A percentile compares a stretch with the other conserved stretches of the same genome.
These are phyloP conservation scores for Protea cynaroides DNA, from an alignment of 164 flowering plant genomes.

Conservation along the genomic window DNA sequence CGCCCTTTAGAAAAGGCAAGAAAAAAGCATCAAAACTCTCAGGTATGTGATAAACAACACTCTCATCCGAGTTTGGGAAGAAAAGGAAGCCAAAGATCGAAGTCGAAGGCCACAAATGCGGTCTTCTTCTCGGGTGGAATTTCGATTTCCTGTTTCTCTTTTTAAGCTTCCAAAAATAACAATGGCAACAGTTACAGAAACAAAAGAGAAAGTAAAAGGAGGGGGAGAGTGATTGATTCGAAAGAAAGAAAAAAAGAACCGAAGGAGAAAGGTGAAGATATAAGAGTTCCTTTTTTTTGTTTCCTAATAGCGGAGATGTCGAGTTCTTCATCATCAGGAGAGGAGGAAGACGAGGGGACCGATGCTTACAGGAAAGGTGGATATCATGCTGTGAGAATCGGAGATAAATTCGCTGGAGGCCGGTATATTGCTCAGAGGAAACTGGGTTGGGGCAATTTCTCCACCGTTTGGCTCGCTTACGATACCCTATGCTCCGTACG, in stretches of 20 bases:
- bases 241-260: too few species aligned
- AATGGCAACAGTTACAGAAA: not conserved
- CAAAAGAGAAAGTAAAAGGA: too few species aligned
- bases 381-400: conserved; percentile 80
- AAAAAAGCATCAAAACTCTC: too few species aligned
- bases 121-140: too few species aligned
- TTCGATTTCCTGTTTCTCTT: not conserved
- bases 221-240: not conserved
- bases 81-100: not conserved
- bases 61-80: too few species aligned
- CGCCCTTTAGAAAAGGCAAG: not conserved
- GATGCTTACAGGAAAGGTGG: conserved; percentile 94
- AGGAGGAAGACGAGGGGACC: conserved; percentile 75
- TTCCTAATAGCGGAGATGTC: conserved; percentile 38
- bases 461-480: conserved; percentile 97
- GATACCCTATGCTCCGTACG: conserved; percentile 66
- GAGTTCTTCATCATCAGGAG: conserved; percentile 73
- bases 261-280: too few species aligned
- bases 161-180: not conserved
- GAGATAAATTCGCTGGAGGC: conserved; percentile 75
- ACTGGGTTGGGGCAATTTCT: conserved; percentile 98
- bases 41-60: too few species aligned
- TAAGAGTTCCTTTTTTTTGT: too few species aligned
- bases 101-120: not conserved
- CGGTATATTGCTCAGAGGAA: conserved; percentile 87